These are phyloP conservation scores for Cyclotella distinguenda DNA, from an alignment of 108 stramenopile genomes.

Conservation along the genomic window DNA sequence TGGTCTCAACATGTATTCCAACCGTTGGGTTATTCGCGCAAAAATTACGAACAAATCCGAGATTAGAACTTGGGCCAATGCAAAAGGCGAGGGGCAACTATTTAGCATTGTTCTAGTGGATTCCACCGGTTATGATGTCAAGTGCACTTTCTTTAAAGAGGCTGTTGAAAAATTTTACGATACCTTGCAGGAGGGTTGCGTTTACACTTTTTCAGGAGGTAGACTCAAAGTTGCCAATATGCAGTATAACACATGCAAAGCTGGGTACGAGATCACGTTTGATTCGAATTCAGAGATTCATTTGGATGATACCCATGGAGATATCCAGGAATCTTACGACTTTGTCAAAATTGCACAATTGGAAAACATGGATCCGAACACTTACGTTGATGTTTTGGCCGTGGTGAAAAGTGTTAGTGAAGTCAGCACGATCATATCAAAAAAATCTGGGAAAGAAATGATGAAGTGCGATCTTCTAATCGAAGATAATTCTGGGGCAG, in stretches of 20 bases:
- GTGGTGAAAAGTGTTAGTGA: slow-evolving; percentile 82
- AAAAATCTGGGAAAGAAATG: slow-evolving; percentile 84
- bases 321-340: slow-evolving; percentile 72
- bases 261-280: slow-evolving; percentile 93
- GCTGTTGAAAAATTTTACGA: slow-evolving; percentile 89
- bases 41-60: slow-evolving; percentile 88
- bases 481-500: slow-evolving; percentile 87
- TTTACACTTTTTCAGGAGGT: slow-evolving; percentile 93
- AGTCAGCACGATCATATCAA: slow-evolving; percentile 59
- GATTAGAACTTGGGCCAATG: slow-evolving; percentile 90
- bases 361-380: slow-evolving; percentile 62
- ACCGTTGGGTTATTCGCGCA: slow-evolving; percentile 89
- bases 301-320: slow-evolving; percentile 61
- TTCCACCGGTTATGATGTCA: slow-evolving; percentile 82
- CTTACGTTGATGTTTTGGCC: slow-evolving; percentile 82
- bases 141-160: slow-evolving; percentile 96
- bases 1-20: slow-evolving; percentile 94
- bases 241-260: slow-evolving; percentile 91
- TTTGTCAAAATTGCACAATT: slow-evolving; percentile 75
- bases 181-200: slow-evolving; percentile 80
- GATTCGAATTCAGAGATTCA: slow-evolving; percentile 87
- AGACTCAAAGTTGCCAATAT: slow-evolving; percentile 93
- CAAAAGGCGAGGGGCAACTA: slow-evolving; percentile 89
- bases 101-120: slow-evolving; percentile 91
- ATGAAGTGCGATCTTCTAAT: slow-evolving; percentile 88